Base-by-base conservation (phyloP, 2,329 filamentous ascomycete species). In the Cladobotryum protrusum region DNA sequence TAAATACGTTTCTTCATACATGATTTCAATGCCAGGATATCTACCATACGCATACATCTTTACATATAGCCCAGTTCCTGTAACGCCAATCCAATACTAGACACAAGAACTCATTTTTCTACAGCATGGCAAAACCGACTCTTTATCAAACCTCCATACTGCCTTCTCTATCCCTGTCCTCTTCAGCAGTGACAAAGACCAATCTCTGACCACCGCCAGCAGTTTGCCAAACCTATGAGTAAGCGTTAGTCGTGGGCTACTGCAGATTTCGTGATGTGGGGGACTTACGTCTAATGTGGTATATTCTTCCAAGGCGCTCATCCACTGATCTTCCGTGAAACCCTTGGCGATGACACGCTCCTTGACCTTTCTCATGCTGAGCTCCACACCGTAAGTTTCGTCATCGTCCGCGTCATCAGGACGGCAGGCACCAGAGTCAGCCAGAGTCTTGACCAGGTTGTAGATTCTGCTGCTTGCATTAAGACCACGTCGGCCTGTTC, bases 321-420 rank as follows among this genome's bases (percentile, higher is more conserved):
- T 78, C 72, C 96, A 90, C 69, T 99, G 91, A 68, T 97, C 89
- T 57, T 90, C 86, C 0, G 92, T 99, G 69, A 96, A 99, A 3
- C 93, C 93, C 78, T 96, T 96, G 47, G 91, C 93, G 61, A 97
- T 78, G 29, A 99, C 90, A 57, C 93, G 76, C 69, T 96, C 91
- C 66, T 91, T 82, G 53, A 99, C 89, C 69, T 89, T 87, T 58
- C 87, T 81, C 74, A 99, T 79, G 68, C 86, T 93, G 60, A 99
- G 72, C 69, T 96, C 91, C 17, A 78, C 66, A 14, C 77, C 75
- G 34, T 68, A 64, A 48, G 72, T 74, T 17, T 77, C 75, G 3
- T 76, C 75, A 0, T 77, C 76, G 4, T 71, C 87, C 59, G 65
- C 77, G 24, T 78, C 77, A 33, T 88, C 89, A 43, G 89, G 83